These are phyloP conservation scores for Pythium aquatile DNA, from an alignment of 352 stramenopile species.

Conservation along the genomic window DNA sequence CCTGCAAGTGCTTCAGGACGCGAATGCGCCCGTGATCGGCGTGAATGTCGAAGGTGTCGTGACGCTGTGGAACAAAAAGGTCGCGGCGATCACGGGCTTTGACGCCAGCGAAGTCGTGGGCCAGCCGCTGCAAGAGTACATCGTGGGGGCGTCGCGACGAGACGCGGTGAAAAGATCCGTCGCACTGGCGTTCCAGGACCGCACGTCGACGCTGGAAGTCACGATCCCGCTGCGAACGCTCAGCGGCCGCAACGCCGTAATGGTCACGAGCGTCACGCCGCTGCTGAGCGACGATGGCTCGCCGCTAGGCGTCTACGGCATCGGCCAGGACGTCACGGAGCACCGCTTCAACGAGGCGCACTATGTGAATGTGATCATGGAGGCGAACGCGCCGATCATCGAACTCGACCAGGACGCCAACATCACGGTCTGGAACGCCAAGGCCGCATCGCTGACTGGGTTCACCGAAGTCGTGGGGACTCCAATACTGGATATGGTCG, in stretches of 20 bases:
- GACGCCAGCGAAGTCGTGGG: conserved; percentile 38
- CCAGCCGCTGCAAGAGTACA: conserved; percentile 40
- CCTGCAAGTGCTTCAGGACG: conserved; percentile 51
- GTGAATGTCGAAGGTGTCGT: conserved; percentile 49
- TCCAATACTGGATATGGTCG: conserved; percentile 48
- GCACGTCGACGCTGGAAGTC: conserved; percentile 30
- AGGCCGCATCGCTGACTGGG: conserved; percentile 52
- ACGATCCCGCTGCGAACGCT: conserved; percentile 43
- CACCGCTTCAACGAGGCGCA: conserved; percentile 54
- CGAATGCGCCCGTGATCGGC: conserved; percentile 64
- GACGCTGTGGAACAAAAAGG: conserved; percentile 63
- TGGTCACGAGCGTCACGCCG: conserved; percentile 57
- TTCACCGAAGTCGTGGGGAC: conserved; percentile 56
- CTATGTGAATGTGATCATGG: conserved; percentile 71
- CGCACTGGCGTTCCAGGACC: conserved; percentile 35
- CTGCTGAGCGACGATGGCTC: conserved; percentile 39
- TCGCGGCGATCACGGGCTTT: conserved; percentile 62
- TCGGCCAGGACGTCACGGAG: conserved; percentile 59
- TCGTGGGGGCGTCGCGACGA: conserved; percentile 30
- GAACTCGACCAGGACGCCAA: conserved; percentile 71
- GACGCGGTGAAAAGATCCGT: conserved; percentile 34
- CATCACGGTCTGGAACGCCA: conserved; percentile 72
- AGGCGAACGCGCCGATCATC: conserved; percentile 77
- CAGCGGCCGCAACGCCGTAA: conserved; percentile 39
- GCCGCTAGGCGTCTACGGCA: conserved; percentile 54